phyloP scores from a whole-genome alignment of 2,329 filamentous ascomycete species.

The Aureobasidium melanogenum region DNA sequence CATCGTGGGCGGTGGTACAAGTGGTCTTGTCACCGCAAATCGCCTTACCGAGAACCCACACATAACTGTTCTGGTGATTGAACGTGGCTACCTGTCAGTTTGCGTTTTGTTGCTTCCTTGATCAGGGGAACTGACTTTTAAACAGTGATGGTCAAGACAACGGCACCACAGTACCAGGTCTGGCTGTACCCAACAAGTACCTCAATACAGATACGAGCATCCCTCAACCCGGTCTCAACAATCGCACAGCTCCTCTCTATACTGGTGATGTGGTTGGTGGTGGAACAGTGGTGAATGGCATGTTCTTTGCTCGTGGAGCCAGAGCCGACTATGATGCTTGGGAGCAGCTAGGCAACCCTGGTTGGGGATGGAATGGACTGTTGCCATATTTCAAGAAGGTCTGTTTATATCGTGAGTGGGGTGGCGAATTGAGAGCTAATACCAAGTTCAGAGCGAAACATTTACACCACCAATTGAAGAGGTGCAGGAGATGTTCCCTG shows the following conservation, averaged over 20 bases:
- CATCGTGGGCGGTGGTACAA: conserved; percentile 31
- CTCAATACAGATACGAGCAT: conserved; percentile 7
- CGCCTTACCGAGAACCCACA: conserved; percentile 19
- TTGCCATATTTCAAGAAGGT: conserved; percentile 18
- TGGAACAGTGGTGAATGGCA: conserved; percentile 9
- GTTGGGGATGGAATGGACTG: conserved; percentile 6
- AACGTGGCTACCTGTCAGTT: conserved; percentile 5
- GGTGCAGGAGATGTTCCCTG: background rate
- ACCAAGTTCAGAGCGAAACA: conserved; percentile 19
- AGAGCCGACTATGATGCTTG: conserved; percentile 6
- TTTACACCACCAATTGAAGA: conserved; percentile 16
- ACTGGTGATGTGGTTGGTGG: conserved; percentile 2
- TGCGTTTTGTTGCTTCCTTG: background rate
- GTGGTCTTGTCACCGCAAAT: conserved; percentile 29
- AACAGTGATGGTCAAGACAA: conserved; percentile 11
- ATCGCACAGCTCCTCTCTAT: background rate
- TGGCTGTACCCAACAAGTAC: background rate
- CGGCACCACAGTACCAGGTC: conserved; percentile 9
- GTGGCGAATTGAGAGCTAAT: background rate
- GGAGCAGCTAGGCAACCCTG: conserved; percentile 1
- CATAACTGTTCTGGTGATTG: conserved; percentile 13
- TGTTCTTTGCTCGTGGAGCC: conserved; percentile 12
- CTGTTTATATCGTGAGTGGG: background rate
- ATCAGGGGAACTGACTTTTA: background rate
- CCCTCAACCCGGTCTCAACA: conserved; percentile 1